Evolutionary conservation across 2,329 filamentous ascomycete species (phyloP), one percentile per base, ranked within the genome.

Genomic region (Talaromyces sp.): DNA sequence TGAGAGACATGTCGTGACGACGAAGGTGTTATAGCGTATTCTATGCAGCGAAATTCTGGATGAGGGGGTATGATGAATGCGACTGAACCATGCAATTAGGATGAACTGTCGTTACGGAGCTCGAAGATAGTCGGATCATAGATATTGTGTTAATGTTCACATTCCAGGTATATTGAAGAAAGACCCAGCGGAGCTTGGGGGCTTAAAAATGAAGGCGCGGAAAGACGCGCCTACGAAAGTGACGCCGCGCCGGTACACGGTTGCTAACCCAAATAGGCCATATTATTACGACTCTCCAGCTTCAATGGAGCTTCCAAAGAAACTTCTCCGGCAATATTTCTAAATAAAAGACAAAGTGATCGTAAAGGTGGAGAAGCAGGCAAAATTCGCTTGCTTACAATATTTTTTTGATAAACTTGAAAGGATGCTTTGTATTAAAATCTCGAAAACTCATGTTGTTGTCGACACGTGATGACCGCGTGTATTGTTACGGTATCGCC

Each of bases 1-100:
- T 88, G 73, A 84, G 77, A 25, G 79, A 78, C 85, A 87, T 87
- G n/a, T 50, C 61, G 19, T 47, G 65, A 27, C 39, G 50, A 50
- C 25, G 49, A 50, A 8, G 47, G 15, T 35, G 35, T 19, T 39
- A 37, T 57, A 35, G n/a, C 19, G 37, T 45, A 31, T 45, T n/a
- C 10, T 56, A 37, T 39, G 11, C 31, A 15, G 33, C 2, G 19
- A 22, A 25, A 22, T 54, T 56, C 39, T 56, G 15, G 37, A 37
- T 22, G 52, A 25, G n/a, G 22, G 19, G 39, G 8, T 11, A 19
- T 45, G 37, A 15, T 45, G 56, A 19, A 33, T 31, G 37, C 10
- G 15, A 59, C 3, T 22, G 19, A 45, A 31, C 11, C 4, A 37
- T 37, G 52, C 11, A 56, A 56, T 56, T 56, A 33, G 17, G 2